Base-by-base conservation (phyloP, 805 yeast genomes). In the Candida coquimbonensis region DNA sequence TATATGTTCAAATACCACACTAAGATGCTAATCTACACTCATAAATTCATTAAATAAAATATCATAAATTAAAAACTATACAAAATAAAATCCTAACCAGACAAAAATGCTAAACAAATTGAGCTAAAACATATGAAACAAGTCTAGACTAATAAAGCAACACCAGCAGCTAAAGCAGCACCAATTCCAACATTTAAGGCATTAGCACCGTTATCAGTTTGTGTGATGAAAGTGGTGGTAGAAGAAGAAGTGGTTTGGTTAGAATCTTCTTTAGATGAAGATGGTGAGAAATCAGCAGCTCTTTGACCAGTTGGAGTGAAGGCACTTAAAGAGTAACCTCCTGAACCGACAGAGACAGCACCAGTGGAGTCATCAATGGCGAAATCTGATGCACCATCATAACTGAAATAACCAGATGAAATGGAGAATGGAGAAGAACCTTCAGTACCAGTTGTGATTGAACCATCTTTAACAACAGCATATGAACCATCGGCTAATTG, bases 341-440 rank as follows among this genome's bases (percentile, higher is more conserved):
- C 36, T 7, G 34, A 31, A 35, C 37, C 37, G 19, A 19, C 24
- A 7, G 37, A 17, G 13, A 17, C 24, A 9, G 19, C 24, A 35
- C 24, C 37, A 34, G 36, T 16, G 13, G 61, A 63, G 46, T 70
- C 66, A 19, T 25, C 21, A 33, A 74, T 74, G 34, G 60, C 57
- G 63, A 72, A 74, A 36, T 55, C 64, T 26, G 57, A 51, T 29
- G 61, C 51, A 39, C 66, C 68, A 34, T 63, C 48, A 56, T 60
- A 68, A 5, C 53, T 52, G 57, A 75, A 64, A 55, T 63, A 52
- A 34, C 70, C 73, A 39, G 63, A 56, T 8, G 53, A 27, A 51
- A 75, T 62, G 25, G 72, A 53, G 55, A 70, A 75, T 4, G 73
- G 69, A 17, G 64, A 48, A 31, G 72, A 59, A 40, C 72, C 64